A percentile compares a stretch with the other conserved stretches of the same genome.
Conservation (phyloP, 257 asterid species). For the Solanum paucissectum region DNA sequence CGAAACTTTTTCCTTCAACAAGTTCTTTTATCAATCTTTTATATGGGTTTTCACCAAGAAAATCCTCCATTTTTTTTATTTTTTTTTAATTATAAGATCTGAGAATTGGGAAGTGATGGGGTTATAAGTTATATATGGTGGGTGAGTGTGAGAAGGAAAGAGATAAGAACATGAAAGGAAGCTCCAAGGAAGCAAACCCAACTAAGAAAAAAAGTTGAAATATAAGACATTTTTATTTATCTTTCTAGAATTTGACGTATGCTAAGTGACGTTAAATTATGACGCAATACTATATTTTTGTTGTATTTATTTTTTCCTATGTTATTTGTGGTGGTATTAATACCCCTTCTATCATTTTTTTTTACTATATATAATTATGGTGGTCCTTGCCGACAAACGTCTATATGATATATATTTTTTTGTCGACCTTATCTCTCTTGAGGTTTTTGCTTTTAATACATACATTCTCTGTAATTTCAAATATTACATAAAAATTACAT, state of each 20-base stretch:
- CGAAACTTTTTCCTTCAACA: conserved; percentile 25
- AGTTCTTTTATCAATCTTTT: conserved; percentile 19
- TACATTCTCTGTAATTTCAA: not conserved
- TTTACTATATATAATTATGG: not conserved
- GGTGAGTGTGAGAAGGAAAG: conserved; percentile 5
- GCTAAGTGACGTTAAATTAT: not conserved
- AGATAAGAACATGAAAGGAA: conserved; percentile 22
- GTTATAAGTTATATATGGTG: not conserved
- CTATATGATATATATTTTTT: not conserved
- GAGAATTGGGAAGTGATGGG: not conserved
- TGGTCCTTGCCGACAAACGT: not conserved
- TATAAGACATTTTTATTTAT: not conserved
- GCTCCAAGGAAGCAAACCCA: conserved; percentile 10
- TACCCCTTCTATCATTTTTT: not conserved
- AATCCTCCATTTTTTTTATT: not conserved
- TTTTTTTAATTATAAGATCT: not conserved
- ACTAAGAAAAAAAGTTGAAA: conserved; percentile 1
- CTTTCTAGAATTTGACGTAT: conserved; percentile 1
- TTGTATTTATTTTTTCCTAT: not conserved
- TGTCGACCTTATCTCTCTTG: not conserved
- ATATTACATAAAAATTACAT: not conserved
- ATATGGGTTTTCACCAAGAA: not conserved
- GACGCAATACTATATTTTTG: not conserved
- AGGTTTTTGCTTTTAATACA: not conserved
- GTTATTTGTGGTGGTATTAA: not conserved